phyloP scores from a whole-genome alignment of 2,329 filamentous ascomycete species.

The Alternaria solani region DNA sequence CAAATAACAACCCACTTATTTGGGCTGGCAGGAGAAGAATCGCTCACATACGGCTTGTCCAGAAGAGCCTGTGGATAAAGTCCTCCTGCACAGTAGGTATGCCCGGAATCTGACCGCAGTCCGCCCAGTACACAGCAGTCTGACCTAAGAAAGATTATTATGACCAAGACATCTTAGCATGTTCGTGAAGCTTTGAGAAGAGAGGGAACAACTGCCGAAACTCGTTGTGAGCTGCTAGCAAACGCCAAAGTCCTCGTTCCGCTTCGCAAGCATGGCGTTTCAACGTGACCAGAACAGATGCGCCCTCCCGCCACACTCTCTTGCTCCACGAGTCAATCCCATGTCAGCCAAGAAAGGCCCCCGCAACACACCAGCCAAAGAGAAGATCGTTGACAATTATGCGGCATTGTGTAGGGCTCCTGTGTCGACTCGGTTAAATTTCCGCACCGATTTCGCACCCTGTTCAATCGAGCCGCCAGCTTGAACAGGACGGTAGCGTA shows the following conservation, averaged over 20 bases:
- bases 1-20: background rate
- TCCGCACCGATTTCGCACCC: constrained; percentile 20
- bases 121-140: background rate
- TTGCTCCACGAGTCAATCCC: constrained; percentile 27
- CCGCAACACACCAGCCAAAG: constrained; percentile 36
- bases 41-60: background rate
- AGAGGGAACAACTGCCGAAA: constrained; percentile 22
- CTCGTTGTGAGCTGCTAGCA: constrained; percentile 7
- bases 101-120: constrained; percentile 11
- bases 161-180: background rate
- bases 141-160: background rate
- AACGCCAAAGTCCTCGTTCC: constrained; percentile 15
- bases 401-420: constrained; percentile 18
- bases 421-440: constrained; percentile 40
- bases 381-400: constrained; percentile 26
- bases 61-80: constrained; percentile 23
- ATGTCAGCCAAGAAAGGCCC: constrained; percentile 43
- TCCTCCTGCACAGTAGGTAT: constrained; percentile 1
- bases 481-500: constrained; percentile 22
- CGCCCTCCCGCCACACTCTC: constrained; percentile 29
- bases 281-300: constrained; percentile 24
- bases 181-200: background rate
- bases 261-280: constrained; percentile 30
- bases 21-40: constrained; percentile 9
- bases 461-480: constrained; percentile 29